These are phyloP conservation scores for Lactarius sp. DNA, from an alignment of 768 basidiomycete genomes.

Conservation along the genomic window DNA sequence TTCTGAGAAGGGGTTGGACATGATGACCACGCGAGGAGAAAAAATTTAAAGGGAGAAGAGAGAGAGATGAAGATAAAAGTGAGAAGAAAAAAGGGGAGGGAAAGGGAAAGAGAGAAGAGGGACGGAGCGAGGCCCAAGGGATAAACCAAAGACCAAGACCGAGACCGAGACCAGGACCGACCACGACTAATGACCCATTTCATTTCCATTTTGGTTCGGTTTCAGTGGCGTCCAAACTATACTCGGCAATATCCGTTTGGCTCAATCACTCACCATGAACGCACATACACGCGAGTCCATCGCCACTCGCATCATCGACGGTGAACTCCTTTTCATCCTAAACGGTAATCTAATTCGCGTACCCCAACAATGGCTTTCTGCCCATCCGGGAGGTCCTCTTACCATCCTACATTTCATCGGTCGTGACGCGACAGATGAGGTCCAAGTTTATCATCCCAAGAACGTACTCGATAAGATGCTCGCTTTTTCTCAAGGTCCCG, in stretches of 20 bases:
- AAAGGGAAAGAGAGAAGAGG: neutral
- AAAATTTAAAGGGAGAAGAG: neutral
- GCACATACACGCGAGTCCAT: constrained; percentile 45
- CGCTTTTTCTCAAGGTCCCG: constrained; percentile 64
- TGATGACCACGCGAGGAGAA: constrained; percentile 15
- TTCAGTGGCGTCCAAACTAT: too few species aligned
- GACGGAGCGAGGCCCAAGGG: neutral
- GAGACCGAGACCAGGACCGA: too few species aligned
- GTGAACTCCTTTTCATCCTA: constrained; percentile 74
- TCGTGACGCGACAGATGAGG: constrained; percentile 91
- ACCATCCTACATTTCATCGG: constrained; percentile 93
- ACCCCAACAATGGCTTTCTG: constrained; percentile 68
- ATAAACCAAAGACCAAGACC: too few species aligned
- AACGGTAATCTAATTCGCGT: constrained; percentile 58
- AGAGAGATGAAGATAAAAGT: neutral
- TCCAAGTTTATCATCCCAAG: constrained; percentile 82
- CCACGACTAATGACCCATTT: too few species aligned
- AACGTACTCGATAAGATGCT: constrained; percentile 51
- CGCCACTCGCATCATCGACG: constrained; percentile 65
- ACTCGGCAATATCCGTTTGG: too few species aligned
- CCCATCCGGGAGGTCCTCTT: constrained; percentile 87
- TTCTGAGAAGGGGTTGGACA: constrained; percentile 17
- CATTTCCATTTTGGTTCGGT: too few species aligned
- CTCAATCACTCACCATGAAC: neutral
- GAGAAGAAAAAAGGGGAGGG: neutral